Evolutionary conservation across 2,329 filamentous ascomycete species (phyloP), one percentile per base, ranked within the genome.

Genomic region (Neurospora sp.): DNA sequence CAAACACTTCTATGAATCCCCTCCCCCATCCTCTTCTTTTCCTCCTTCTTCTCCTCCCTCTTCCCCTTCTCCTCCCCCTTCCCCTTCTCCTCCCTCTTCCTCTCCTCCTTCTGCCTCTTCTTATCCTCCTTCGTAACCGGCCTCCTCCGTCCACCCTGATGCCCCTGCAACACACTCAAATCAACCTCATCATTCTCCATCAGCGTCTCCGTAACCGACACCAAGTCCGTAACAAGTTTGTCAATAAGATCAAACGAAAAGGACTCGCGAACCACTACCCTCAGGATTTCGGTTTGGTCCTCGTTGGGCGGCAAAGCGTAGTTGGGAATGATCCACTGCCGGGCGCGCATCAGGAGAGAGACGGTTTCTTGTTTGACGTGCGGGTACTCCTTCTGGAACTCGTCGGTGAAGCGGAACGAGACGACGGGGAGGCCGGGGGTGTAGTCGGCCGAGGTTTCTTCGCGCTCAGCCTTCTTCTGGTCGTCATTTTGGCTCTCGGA

Each of bases 261-360:
- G 74, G 82, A 87, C 78, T 91, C 89, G 66, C 89, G 83, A 6
- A 91, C 83, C 3, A 91, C 89, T 0, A 91, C 84, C n/a, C 89
- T 82, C 68, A 91, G 78, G 71, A 91, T 91, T 78, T 91, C 88
- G 0, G 81, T 89, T 68, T 85, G 81, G 17, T 89, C 84, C 76
- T 88, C 87, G 62, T 81, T 82, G 0, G 88, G 88, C 8, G 89
- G 89, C 5, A 91, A 81, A 1, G 87, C 85, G 76, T 91, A 91
- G 80, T 91, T 91, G 28, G 89, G 89, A 70, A 91, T 88, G 71
- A 91, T 91, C 81, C 90, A 91, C 78, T 91, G 88, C 76, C 88
- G 88, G 4, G 87, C 86, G 15, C 89, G 83, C 69, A 91, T 79
- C 52, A 91, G 79, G 19, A 89, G 86, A 68, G 85, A 88, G 15